Evolutionary conservation across 148 eudicot species (phyloP).

Genomic region (Amaranthus hypochondriacus): DNA sequence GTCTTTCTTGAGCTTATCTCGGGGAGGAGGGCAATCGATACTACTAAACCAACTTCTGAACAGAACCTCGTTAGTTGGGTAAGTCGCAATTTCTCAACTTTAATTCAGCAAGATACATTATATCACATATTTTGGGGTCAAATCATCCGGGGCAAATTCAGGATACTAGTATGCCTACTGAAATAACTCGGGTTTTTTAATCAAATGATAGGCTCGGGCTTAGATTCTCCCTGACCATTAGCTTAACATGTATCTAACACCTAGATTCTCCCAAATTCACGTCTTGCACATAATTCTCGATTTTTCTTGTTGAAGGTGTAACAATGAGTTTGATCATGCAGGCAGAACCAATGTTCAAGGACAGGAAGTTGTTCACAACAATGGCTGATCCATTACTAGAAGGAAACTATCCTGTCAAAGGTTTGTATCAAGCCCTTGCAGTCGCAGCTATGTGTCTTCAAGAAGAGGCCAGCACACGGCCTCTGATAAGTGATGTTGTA

Average conservation of each 20-base stretch:
- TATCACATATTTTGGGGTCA: too few relatives aligned
- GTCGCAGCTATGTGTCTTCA: slow-evolving; percentile 77
- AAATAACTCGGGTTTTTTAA: too few relatives aligned
- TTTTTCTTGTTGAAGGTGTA: too few relatives aligned
- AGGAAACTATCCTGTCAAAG: slow-evolving; percentile 52
- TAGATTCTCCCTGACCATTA: too few relatives aligned
- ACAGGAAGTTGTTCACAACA: slow-evolving; percentile 36
- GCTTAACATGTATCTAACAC: too few relatives aligned
- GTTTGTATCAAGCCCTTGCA: slow-evolving; percentile 71
- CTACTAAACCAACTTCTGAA: slow-evolving; percentile 50
- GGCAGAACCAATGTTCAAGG: slow-evolving; percentile 62
- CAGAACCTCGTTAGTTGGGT: slow-evolving; percentile 69
- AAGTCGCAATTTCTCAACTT: slow-evolving; percentile 11
- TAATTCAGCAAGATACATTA: too few relatives aligned
- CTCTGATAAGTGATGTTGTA: slow-evolving; percentile 67
- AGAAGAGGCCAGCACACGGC: slow-evolving; percentile 66
- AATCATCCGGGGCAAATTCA: too few relatives aligned
- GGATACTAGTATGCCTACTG: too few relatives aligned
- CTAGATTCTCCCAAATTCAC: too few relatives aligned
- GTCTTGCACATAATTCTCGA: too few relatives aligned
- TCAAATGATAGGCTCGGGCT: too few relatives aligned
- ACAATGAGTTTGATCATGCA: slow-evolving; percentile 17
- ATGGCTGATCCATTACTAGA: slow-evolving; percentile 61
- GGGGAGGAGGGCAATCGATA: slow-evolving; percentile 64
- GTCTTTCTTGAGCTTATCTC: slow-evolving; percentile 75